Percentiles rank a stretch among this genome's conserved stretches.
Conservation (phyloP, 2,329 filamentous ascomycete species). For the Colletotrichum eleusines region DNA sequence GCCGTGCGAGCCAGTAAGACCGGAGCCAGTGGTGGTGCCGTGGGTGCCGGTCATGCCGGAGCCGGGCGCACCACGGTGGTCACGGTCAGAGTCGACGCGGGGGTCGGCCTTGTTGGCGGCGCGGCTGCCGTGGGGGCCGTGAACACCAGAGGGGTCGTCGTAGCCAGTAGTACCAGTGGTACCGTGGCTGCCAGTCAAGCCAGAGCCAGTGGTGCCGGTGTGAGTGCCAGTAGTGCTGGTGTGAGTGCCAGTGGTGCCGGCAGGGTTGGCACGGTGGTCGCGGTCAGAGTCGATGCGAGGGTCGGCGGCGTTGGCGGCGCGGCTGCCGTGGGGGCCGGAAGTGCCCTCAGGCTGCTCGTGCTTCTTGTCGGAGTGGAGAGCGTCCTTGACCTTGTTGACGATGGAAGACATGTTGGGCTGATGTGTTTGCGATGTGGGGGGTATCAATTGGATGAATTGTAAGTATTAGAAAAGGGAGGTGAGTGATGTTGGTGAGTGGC, state of each 20-base stretch:
- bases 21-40: slow-evolving; percentile 48
- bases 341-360: slow-evolving; percentile 45
- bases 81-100: slow-evolving; percentile 66
- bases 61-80: slow-evolving; percentile 46
- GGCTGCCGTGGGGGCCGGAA: slow-evolving; percentile 52
- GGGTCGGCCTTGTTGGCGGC: slow-evolving; percentile 65
- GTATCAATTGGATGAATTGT: slow-evolving; percentile 33
- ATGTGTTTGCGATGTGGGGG: slow-evolving; percentile 29
- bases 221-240: slow-evolving; percentile 34
- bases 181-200: slow-evolving; percentile 46
- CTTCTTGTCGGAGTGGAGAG: slow-evolving; percentile 59
- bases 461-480: neutral
- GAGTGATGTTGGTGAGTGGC: slow-evolving; percentile 32
- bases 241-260: slow-evolving; percentile 48
- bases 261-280: slow-evolving; percentile 54
- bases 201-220: slow-evolving; percentile 13
- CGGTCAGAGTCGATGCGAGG: slow-evolving; percentile 65
- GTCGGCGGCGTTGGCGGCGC: slow-evolving; percentile 61
- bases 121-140: slow-evolving; percentile 61
- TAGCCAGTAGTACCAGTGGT: slow-evolving; percentile 47
- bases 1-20: slow-evolving; percentile 44
- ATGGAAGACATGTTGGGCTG: slow-evolving; percentile 65
- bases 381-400: slow-evolving; percentile 72
- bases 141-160: slow-evolving; percentile 36
- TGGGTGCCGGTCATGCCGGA: slow-evolving; percentile 40